Evolutionary conservation across 148 eudicot species (phyloP), one percentile per base, ranked within the genome.

Genomic region (Suaeda aralocaspica): DNA sequence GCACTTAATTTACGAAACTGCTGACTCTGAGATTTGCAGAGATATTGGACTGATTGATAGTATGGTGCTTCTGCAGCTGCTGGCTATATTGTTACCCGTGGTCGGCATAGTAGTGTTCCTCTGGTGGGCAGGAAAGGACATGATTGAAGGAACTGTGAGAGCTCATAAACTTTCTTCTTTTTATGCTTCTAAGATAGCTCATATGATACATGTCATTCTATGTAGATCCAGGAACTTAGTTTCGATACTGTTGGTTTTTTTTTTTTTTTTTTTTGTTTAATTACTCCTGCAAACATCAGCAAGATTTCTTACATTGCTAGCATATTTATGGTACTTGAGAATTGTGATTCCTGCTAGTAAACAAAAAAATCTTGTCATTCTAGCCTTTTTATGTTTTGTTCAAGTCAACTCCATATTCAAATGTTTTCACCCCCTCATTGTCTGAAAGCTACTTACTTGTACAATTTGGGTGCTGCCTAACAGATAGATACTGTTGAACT

Each of bases 101-200:
- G 79, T 84, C 30, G 98, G 96, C 48, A 66, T 93, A 55, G 98
- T 88, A 79, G 95, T 79, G 71, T 84, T 93, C 58, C 81, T 93
- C 18, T 93, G 98, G 98, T 93, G 98, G 98, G 95, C 91, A 5
- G 87, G 94, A 56, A 79, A 86, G 59, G 98, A 87, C 77, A 87
- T 90, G 49, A 78, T 93, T 68, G 86, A 85, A 80, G 76, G 85
- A 86, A 85, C 82, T 78, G 97, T 92, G 62, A 89, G 92, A 72
- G 72, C 73, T 72, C 69, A 44, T 83, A 41, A 53, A 59, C 52
- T 73, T 59, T 29, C 25, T 48, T 12, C 44, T 57, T 46, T 51
- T 65, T 6, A 46, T 45, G 42, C 52, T 58, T 56, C 25, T 13
- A 33, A n/a, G n/a, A n/a, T n/a, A n/a, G n/a, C n/a, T n/a, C n/a